These are phyloP conservation scores for Penicillium bovifimosum DNA, from an alignment of 495 filamentous ascomycete genomes.

Conservation along the genomic window DNA sequence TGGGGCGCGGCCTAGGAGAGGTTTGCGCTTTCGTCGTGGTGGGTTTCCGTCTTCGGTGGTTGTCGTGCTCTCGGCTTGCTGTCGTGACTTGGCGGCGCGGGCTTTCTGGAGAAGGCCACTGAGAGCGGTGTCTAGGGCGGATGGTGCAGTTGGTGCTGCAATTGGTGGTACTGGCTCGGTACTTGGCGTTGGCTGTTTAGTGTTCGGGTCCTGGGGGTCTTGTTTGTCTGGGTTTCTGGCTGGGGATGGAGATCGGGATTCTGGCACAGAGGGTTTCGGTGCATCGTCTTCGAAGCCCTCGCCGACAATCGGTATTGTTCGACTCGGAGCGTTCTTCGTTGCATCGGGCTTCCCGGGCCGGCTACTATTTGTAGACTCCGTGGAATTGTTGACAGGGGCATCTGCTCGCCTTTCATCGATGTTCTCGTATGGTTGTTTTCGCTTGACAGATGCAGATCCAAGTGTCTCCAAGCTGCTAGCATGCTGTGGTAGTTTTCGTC, in stretches of 20 bases:
- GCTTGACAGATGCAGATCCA: slow-evolving; percentile 13
- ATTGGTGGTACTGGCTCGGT: slow-evolving; percentile 10
- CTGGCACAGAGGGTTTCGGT: slow-evolving; percentile 25
- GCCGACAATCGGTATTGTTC: slow-evolving; percentile 11
- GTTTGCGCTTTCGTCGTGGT: slow-evolving; percentile 29
- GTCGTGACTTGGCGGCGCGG: slow-evolving; percentile 33
- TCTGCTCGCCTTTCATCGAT: background rate
- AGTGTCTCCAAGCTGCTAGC: slow-evolving; percentile 18
- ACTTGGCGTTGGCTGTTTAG: slow-evolving; percentile 17
- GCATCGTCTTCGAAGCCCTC: slow-evolving; percentile 24
- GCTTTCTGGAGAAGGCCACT: slow-evolving; percentile 40
- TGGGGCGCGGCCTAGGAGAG: slow-evolving; percentile 46
- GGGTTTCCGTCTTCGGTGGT: slow-evolving; percentile 14
- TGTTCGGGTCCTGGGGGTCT: background rate
- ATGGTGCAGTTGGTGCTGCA: slow-evolving; percentile 19
- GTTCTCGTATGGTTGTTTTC: slow-evolving; percentile 2
- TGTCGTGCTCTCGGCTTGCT: slow-evolving; percentile 10
- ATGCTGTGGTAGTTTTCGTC: slow-evolving; percentile 25
- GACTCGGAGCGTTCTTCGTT: slow-evolving; percentile 4
- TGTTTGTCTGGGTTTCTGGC: slow-evolving; percentile 7
- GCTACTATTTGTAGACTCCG: background rate
- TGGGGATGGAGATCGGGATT: slow-evolving; percentile 26
- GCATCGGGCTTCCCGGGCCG: background rate
- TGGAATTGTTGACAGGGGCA: background rate
- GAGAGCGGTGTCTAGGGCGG: slow-evolving; percentile 35